Conservation (phyloP, 768 basidiomycete species). For the Pholiota molesta region DNA sequence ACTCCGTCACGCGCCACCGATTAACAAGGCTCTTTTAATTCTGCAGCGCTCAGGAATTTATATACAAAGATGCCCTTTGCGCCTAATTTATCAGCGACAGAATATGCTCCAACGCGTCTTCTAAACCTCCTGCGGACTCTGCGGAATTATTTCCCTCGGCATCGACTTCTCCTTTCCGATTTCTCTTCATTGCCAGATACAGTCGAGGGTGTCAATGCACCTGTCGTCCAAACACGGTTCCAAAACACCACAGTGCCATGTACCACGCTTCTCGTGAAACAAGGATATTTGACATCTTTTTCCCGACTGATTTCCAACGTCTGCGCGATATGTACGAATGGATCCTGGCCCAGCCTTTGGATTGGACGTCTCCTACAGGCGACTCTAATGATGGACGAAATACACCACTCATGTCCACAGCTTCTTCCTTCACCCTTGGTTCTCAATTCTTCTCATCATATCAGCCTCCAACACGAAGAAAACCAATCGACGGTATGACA, state of each 20-base stretch:
- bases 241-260: conserved; percentile 86
- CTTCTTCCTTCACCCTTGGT: conserved; percentile 55
- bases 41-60: conserved; percentile 60
- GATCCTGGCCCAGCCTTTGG: conserved; percentile 63
- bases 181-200: conserved; percentile 88
- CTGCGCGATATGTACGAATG: conserved; percentile 91
- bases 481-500: conserved; percentile 68
- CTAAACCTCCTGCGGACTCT: conserved; percentile 83
- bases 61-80: conserved; percentile 82
- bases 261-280: conserved; percentile 87
- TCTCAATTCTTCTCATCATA: conserved; percentile 75
- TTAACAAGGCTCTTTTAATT: conserved; percentile 58
- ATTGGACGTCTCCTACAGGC: conserved; percentile 25
- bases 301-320: conserved; percentile 88
- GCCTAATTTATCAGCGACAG: conserved; percentile 83
- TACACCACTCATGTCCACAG: conserved; percentile 54
- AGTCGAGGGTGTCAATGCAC: conserved; percentile 75
- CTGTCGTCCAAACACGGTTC: conserved; percentile 95
- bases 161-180: conserved; percentile 93
- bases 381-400: conserved; percentile 39
- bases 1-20: conserved; percentile 59
- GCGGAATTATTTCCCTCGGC: conserved; percentile 83
- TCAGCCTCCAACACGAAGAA: conserved; percentile 56
- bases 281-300: conserved; percentile 98
- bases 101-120: conserved; percentile 92